phyloP scores from a whole-genome alignment of 192 early-diverging fungal genomes.

The Coemansia sp. region DNA sequence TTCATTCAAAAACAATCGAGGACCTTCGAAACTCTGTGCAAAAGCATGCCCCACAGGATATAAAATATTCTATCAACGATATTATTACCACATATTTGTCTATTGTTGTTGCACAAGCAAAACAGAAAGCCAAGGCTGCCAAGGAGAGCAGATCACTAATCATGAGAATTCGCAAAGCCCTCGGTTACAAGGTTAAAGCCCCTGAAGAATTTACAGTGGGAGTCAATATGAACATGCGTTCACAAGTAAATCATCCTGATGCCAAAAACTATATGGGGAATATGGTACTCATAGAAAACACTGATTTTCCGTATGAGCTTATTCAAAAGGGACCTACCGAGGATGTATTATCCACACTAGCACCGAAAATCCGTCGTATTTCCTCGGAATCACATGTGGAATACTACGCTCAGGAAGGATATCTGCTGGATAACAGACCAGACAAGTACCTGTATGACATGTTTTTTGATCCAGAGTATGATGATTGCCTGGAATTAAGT shows the following conservation, averaged over 20 bases:
- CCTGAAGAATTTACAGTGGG: neutral
- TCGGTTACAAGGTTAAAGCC: neutral
- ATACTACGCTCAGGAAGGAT: neutral
- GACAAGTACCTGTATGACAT: neutral
- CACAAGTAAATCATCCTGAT: neutral
- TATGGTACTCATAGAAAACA: neutral
- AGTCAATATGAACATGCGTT: neutral
- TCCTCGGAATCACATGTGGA: neutral
- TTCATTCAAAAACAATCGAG: neutral
- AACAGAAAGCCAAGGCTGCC: neutral
- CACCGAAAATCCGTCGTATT: neutral
- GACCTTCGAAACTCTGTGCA: neutral
- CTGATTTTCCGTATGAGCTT: neutral
- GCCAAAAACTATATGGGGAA: neutral
- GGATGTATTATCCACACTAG: neutral
- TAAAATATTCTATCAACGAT: constrained; percentile 21
- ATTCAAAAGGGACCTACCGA: neutral
- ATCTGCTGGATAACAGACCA: neutral
- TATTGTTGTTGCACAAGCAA: constrained; percentile 9
- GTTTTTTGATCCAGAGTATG: neutral
- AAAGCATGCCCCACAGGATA: neutral
- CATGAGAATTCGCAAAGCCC: neutral
- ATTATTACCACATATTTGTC: constrained; percentile 18
- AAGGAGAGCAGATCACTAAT: neutral
- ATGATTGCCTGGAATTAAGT: neutral